Conservation (phyloP, 2,329 filamentous ascomycete genomes). For the Byssoonygena ceratinophila region DNA sequence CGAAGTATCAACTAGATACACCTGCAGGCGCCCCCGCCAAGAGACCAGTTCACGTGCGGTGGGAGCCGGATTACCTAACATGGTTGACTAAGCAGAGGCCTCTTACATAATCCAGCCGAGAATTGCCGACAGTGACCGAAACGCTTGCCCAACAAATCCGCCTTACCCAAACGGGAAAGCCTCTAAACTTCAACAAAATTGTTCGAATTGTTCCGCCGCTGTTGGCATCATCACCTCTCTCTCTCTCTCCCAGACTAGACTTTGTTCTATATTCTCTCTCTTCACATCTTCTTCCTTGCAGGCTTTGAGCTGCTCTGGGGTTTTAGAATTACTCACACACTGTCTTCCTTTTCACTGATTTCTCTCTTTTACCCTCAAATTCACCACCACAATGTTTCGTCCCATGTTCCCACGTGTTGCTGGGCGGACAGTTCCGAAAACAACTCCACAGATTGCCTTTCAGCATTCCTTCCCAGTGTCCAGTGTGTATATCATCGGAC, state of each 20-base stretch:
- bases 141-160: conserved; percentile 5
- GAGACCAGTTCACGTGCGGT: too few species aligned
- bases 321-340: not conserved
- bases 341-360: conserved; percentile 19
- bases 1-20: too few species aligned
- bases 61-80: too few species aligned
- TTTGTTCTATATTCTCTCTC: conserved; percentile 13
- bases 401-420: conserved; percentile 41
- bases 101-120: conserved; percentile 1
- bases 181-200: conserved; percentile 12
- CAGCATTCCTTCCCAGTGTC: conserved; percentile 30
- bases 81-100: not conserved
- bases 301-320: conserved; percentile 12
- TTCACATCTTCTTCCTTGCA: conserved; percentile 20
- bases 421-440: conserved; percentile 36
- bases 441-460: conserved; percentile 27
- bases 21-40: too few species aligned
- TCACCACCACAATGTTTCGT: conserved; percentile 41
- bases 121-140: conserved; percentile 13
- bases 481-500: conserved; percentile 40
- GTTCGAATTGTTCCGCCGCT: conserved; percentile 5
- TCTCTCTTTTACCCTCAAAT: conserved; percentile 18
- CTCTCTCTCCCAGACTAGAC: not conserved
- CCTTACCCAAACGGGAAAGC: conserved; percentile 11
- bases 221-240: conserved; percentile 3